Evolutionary conservation across 345 rosid species (phyloP), one percentile per base, ranked within the genome.

Genomic region (Acer negundo): DNA sequence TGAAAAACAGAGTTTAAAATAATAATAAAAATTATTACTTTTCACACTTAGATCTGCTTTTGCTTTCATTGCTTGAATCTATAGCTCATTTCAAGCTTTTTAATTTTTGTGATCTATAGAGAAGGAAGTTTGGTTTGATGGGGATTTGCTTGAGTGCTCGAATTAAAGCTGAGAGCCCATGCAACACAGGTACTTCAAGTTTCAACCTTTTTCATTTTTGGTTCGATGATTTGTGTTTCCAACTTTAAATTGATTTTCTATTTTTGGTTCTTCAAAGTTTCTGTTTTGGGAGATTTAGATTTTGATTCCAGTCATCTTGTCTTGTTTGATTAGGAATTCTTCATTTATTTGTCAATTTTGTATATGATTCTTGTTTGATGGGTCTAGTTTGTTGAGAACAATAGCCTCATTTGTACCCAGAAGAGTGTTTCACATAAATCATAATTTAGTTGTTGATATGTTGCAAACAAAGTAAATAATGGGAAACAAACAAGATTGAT

Each of bases 81-180:
- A 64, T 69, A 66, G 58, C 80, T 64, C 70, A 65, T 77, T 82
- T 72, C 56, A 67, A 64, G 73, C 35, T 67, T 35, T 35, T 35
- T 79, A 51, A 47, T 10, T 63, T 42, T 46, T 77, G 58, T 81
- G 72, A 82, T 85, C 71, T 70, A 51, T 74, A 85, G 87, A 76
- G 58, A 67, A 59, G 82, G 67, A 73, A 69, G 15, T 55, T 74
- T 67, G 62, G 49, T 68, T 77, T 78, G 22, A 96, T 96, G 98
- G 97, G 99, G 91, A 72, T 87, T 84, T 96, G 99, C 86, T 86
- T 94, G 55, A 91, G 98, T 79, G 89, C 97, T 78, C 89, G 84
- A 83, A 88, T 96, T 80, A 94, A 94, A 89, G 97, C 94, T 70
- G 97, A 87, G 84, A 90, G 94, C 83, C 91, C 92, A 77, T 80